These are phyloP conservation scores for Austroboletus niveus DNA, from an alignment of 1,284 basidiomycete species.

Conservation along the genomic window DNA sequence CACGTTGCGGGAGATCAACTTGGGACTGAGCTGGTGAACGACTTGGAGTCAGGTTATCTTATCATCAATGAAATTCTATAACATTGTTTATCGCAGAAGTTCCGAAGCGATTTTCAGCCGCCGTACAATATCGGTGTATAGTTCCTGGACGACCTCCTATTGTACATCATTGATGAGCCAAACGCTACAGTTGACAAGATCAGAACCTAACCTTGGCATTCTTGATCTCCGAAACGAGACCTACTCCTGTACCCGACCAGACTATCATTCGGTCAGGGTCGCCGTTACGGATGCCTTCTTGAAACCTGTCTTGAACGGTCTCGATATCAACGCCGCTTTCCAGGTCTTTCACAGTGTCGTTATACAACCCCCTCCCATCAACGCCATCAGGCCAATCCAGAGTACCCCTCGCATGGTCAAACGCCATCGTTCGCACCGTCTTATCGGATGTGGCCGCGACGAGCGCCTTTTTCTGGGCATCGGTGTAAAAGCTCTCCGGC, in stretches of 20 bases:
- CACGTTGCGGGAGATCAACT: conserved; percentile 1
- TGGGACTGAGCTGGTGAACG: conserved; percentile 2
- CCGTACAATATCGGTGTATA: conserved; percentile 43
- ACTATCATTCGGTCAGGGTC: conserved; percentile 54
- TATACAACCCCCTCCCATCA: conserved; percentile 50
- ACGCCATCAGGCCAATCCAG: conserved; percentile 66
- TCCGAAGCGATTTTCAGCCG: conserved; percentile 32
- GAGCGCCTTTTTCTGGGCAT: conserved; percentile 55
- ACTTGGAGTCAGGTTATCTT: conserved; percentile 6
- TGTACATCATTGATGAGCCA: conserved; percentile 11
- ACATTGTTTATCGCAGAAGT: conserved; percentile 20
- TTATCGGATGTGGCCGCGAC: conserved; percentile 45
- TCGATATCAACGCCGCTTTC: conserved; percentile 50
- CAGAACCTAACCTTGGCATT: conserved; percentile 51
- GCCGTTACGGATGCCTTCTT: conserved; percentile 40
- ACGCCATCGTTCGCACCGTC: conserved; percentile 63
- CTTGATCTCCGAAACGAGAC: conserved; percentile 53
- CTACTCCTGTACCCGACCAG: conserved; percentile 72
- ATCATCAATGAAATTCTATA: conserved; percentile 24
- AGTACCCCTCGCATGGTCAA: conserved; percentile 60
- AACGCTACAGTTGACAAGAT: background rate
- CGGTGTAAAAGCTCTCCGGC: conserved; percentile 60
- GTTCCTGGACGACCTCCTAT: conserved; percentile 50
- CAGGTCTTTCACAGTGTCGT: conserved; percentile 54
- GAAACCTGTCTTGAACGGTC: conserved; percentile 43